Evolutionary conservation across 306 rosid genomes (phyloP), one percentile per base, ranked within the genome.

Genomic region (Mucuna pruriens): DNA sequence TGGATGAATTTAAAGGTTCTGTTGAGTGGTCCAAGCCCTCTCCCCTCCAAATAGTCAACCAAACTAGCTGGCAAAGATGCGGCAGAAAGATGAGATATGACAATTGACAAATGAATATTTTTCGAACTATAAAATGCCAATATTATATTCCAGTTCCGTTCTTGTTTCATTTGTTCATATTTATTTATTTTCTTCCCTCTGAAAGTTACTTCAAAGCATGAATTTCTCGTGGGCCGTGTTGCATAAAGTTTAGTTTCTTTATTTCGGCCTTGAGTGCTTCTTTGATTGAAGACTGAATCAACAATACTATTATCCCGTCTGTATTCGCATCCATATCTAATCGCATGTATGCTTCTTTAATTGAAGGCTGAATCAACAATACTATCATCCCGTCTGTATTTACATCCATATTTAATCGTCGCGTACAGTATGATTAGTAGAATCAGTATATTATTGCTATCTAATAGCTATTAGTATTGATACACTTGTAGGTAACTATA

Each of bases 11-110:
- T 69, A 69, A 77, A 70, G 80, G 81, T 75, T 54, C 44, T 17
- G 81, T 26, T 73, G 33, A 22, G 66, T 74, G 34, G 78, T 60
- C 73, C 72, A 76, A 71, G 44, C 31, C 49, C 76, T 25, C 42
- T 52, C 15, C 49, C 77, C 42, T 76, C 76, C 42, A 22, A 17
- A 71, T 36, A 31, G 80, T 78, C 86, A 77, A 77, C 70, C 57
- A 73, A 73, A 57, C 65, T 58, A 77, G 88, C 88, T 81, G 88
- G 83, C 80, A 71, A 77, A 63, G 44, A 73, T 34, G 71, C 39
- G 39, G 51, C 68, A 57, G 17, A 64, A 23, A 60, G 57, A 60
- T 22, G 76, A 75, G 60, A 62, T 15, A 31, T 15, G 42, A 62
- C 19, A 62, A 31, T 62, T 62, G 12, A 15, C 39, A 61, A 60